Base-by-base conservation (phyloP, 106 monocot genomes). In the Hemerocallis citrina region DNA sequence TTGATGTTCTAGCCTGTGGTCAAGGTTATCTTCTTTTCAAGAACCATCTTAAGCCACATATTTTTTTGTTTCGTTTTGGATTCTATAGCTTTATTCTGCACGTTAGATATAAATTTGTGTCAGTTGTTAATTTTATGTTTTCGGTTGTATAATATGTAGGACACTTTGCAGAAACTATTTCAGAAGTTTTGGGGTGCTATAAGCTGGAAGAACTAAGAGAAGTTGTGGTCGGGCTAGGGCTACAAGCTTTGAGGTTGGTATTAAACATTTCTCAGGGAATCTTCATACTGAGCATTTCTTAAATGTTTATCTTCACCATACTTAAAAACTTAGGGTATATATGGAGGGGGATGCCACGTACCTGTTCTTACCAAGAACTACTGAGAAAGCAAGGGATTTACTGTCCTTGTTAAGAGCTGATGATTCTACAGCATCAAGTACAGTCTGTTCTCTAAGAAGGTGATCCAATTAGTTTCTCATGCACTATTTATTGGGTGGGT, bases 171-270 rank as follows among this genome's bases (percentile, higher is more conserved):
- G 89, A 61, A 42, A 33, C 6, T n/a, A 45, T 68, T 28, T 60
- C 60, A 0, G 55, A 61, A 34, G 57, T 82, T 76, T 39, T 79
- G 28, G 81, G 72, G 64, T 79, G 77, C 71, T 59, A 82, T 67
- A 65, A 21, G 34, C 57, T 76, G 29, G 79, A 82, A 48, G 85
- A 78, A 55, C 22, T 90, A 28, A 70, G 50, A 44, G 69, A 85
- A 65, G 62, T 90, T 52, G 67, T 81, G 7, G 33, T 85, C 14
- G 89, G 89, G 28, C 45, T 90, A 17, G 85, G 81, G 49, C 57
- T 81, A 37, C 89, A 85, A 68, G 72, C 76, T 56, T 24, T 90
- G 45, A 85, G 89, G 89, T 90, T 37, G 57, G 70, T 38, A 20
- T 54, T 66, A 23, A 34, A 62, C 10, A 43, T 17, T 52, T 57